Percentiles rank a stretch among this genome's conserved stretches.
These are phyloP conservation scores for Cinchona pubescens DNA, from an alignment of 257 asterid species.

Conservation along the genomic window DNA sequence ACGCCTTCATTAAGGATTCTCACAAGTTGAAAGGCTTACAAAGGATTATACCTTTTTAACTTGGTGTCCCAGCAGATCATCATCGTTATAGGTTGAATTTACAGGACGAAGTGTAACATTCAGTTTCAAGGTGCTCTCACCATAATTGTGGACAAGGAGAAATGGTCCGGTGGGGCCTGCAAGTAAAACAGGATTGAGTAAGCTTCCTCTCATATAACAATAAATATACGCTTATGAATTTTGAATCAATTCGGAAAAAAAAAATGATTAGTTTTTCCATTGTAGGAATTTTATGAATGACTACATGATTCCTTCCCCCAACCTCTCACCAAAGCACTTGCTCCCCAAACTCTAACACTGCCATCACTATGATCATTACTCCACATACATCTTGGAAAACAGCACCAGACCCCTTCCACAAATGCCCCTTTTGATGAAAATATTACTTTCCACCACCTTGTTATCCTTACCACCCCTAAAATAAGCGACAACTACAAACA, in stretches of 20 bases:
- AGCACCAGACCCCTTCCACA: background rate
- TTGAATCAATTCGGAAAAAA: background rate
- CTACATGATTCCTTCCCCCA: background rate
- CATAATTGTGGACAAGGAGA: slow-evolving; percentile 29
- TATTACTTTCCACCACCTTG: background rate
- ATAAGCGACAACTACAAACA: background rate
- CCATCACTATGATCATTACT: background rate
- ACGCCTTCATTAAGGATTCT: background rate
- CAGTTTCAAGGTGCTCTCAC: slow-evolving; percentile 20
- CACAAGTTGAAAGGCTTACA: background rate
- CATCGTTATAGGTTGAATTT: slow-evolving; percentile 10
- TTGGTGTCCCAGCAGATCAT: slow-evolving; percentile 34
- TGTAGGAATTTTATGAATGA: too few species aligned
- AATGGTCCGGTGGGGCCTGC: slow-evolving; percentile 24
- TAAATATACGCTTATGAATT: background rate
- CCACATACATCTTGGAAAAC: background rate
- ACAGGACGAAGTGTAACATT: slow-evolving; percentile 25
- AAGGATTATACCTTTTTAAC: slow-evolving; percentile 42
- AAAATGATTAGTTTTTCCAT: background rate
- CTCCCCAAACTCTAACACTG: background rate
- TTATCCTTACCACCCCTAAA: background rate
- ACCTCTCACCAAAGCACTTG: background rate
- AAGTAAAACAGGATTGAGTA: background rate
- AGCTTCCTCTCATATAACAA: background rate
- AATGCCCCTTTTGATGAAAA: background rate